Evolutionary conservation across 768 basidiomycete genomes (phyloP).

Genomic region (Clitopilus hobsonii): DNA sequence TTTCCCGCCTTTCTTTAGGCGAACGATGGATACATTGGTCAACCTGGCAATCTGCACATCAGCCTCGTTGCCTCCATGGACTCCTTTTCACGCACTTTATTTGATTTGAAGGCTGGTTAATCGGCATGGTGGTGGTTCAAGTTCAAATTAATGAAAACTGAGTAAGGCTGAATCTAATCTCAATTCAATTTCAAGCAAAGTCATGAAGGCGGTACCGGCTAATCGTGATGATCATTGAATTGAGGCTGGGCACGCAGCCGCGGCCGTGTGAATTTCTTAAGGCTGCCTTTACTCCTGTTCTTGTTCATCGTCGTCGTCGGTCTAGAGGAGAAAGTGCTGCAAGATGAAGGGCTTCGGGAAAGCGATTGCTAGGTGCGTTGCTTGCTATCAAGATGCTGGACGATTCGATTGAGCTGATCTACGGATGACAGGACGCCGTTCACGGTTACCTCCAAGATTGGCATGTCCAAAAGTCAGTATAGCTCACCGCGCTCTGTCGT

Average conservation of each 20-base stretch:
- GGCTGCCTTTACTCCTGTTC: background rate
- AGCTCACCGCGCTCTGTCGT: background rate
- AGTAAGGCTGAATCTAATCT: background rate
- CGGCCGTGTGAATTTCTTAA: background rate
- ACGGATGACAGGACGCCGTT: constrained; percentile 75
- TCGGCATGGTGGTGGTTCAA: constrained; percentile 4
- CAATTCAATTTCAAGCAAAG: background rate
- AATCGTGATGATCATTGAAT: background rate
- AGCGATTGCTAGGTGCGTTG: constrained; percentile 63
- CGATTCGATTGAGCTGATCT: background rate
- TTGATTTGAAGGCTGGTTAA: constrained; percentile 80
- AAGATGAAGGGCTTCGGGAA: constrained; percentile 84
- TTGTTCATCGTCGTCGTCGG: background rate
- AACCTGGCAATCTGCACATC: constrained; percentile 46
- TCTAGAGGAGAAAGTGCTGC: background rate
- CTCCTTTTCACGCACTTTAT: constrained; percentile 55
- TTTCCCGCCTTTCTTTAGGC: constrained; percentile 95
- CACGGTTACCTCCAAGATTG: constrained; percentile 80
- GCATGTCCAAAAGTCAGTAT: constrained; percentile 85
- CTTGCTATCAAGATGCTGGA: background rate
- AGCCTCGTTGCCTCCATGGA: background rate
- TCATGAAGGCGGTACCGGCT: background rate
- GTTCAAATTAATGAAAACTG: background rate
- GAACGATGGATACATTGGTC: constrained; percentile 95
- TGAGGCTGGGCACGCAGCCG: background rate